Base-by-base conservation (phyloP, 2,329 filamentous ascomycete genomes). In the Neofusicoccum ribis region DNA sequence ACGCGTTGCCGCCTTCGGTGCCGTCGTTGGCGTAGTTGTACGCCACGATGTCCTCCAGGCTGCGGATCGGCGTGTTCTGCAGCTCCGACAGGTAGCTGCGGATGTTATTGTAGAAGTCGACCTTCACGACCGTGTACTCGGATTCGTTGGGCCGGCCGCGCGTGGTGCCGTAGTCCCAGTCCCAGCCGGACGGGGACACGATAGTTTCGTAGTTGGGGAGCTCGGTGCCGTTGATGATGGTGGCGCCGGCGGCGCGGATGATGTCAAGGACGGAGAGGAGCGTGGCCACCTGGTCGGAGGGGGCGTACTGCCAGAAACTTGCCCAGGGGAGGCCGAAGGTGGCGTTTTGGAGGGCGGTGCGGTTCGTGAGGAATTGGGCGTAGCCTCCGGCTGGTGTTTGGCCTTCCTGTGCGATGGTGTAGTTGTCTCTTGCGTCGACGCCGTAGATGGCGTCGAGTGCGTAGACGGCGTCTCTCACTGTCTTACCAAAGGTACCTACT, bases 71-170 rank as follows among this genome's bases (percentile, higher is more conserved):
- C n/a, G 72, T 74, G 60, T 90, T 90, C 27, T 80, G 77, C 0
- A 91, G 80, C 68, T 88, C 84, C 0, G 84, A 80, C 0, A 91
- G 84, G 69, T 91, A 92, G 0, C 79, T 74, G 63, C 83, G 82
- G 74, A 91, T 85, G 74, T 89, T 85, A 76, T 89, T 85, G 70
- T 89, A 89, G 70, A 89, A 89, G 72, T 91, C 88, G 0, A 88
- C 86, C 74, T 91, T 91, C 68, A 92, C 82, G 56, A 89, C 86
- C 0, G 87, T 90, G 76, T 89, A 92, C 74, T 92, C 89, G 14
- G 88, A 91, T 76, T 91, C 86, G 67, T 92, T 91, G n/a, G 87
- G 78, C 70, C 80, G 87, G 2, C 88, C 88, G 3, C 88, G 84
- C 1, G 80, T 83, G 5, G 78, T 82, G 14, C 89, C 89, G 68